Base-by-base conservation (phyloP, 805 yeast species). In the Torulaspora maleeae region DNA sequence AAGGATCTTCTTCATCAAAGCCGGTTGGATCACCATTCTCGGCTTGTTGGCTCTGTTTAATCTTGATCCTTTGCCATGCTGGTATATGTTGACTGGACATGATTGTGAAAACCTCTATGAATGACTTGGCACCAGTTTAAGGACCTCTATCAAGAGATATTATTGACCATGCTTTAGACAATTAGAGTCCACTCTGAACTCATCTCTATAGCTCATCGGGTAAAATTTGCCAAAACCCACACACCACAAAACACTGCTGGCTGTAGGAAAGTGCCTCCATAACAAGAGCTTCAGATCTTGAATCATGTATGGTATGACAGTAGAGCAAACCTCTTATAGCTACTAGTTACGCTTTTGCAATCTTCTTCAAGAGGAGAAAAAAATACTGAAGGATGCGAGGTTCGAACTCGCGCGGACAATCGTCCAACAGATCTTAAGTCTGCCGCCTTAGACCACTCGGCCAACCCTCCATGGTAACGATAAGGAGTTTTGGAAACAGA, bases 391-490 rank as follows among this genome's bases (percentile, higher is more conserved):
- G 64, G 64, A 58, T 60, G 65, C 67, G 67, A 62, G 67, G 65
- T 62, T 62, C 67, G 67, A 62, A 62, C 67, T 62, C 67, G 67
- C 65, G 67, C 67, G 65, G 64, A 62, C 66, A 54, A 55, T 61
- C 58, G 65, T 60, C 67, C 69, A 65, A 62, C 68, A 65, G 69
- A 65, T 65, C 69, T 65, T 65, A 65, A 60, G 57, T 64, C 67
- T 64, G 68, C 61, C 68, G 67, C 68, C 67, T 63, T 64, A 63
- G 65, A 63, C 68, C 67, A 61, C 68, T 64, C 69, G 69, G 68
- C 67, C 68, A 63, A 62, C 66, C 65, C 64, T 60, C 66, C 64
- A 41, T 42, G 27, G n/a, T 34, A 30, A 20, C 3, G 16, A 12
- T 24, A 9, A 5, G 3, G 25, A 25, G 6, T 4, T 19, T 19